Evolutionary conservation across 2,329 filamentous ascomycete species (phyloP), one percentile per base, ranked within the genome.

Genomic region (Myriosclerotinia duriaeana): DNA sequence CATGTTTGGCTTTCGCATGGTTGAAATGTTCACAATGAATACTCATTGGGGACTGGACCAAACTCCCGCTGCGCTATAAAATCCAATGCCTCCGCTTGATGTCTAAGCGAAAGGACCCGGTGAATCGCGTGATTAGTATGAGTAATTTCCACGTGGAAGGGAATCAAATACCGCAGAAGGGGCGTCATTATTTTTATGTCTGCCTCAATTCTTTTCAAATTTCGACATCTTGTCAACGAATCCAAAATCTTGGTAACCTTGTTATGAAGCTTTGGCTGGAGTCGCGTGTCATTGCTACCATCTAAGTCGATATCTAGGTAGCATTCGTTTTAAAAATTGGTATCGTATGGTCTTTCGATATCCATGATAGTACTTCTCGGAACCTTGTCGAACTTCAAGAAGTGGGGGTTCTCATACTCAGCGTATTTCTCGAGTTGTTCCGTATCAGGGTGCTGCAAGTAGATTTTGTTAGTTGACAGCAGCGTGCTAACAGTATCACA

Each of bases 41-140:
- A 78, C 4, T 69, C 60, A 0, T 74, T 69, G 0, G 67, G 67
- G 26, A 79, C 77, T 0, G 74, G 40, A 0, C 78, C 77, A 15
- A 74, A 76, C 63, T 81, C 79, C 59, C 79, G 73, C 53, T 78
- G 72, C 4, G 72, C 60, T 75, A 80, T 79, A 63, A 80, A 80
- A 0, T 73, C 71, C 1, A 80, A 63, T 0, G 76, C 79, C 55
- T 76, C 67, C 26, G 77, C 65, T 69, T 80, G 79, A 48, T 80
- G 78, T 1, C 79, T 80, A 50, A 1, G n/a, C 53, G 38, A n/a
- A 38, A 3, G 20, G 3, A 38, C 20, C n/a, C 53, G 20, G 26
- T 26, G n/a, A n/a, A n/a, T n/a, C n/a, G n/a, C n/a, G 17, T 6
- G 11, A 38, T 54, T 38, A 54, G 34, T 54, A 48, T 6, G 6